Conservation (phyloP, 164 flowering plant genomes). For the Kalanchoe fedtschenkoi region DNA sequence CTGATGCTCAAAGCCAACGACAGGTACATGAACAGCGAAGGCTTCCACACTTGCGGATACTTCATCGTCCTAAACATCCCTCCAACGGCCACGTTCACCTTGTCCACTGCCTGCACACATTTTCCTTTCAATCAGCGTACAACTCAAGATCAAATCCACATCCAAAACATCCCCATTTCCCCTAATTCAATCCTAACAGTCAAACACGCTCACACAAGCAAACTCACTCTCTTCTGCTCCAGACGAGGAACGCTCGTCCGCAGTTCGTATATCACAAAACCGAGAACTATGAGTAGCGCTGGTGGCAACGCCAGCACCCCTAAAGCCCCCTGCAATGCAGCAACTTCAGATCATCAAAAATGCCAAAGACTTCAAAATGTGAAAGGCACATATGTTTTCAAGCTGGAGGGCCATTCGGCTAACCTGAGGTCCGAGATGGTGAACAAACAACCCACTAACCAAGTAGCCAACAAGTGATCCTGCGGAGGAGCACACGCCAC, state of each 20-base stretch:
- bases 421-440: constrained; percentile 65
- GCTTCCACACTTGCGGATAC: constrained; percentile 66
- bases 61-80: constrained; percentile 45
- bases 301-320: constrained; percentile 48
- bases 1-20: constrained; percentile 56
- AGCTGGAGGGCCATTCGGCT: background rate
- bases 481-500: constrained; percentile 45
- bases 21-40: constrained; percentile 57
- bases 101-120: constrained; percentile 23
- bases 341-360: background rate
- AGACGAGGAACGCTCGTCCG: constrained; percentile 6
- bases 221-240: constrained; percentile 29
- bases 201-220: background rate
- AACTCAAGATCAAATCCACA: constrained; percentile 16
- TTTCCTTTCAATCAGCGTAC: background rate
- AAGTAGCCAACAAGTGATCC: constrained; percentile 66
- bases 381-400: background rate
- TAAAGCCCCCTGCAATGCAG: constrained; percentile 41
- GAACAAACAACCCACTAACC: constrained; percentile 55
- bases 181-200: background rate
- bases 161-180: too few species aligned
- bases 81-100: constrained; percentile 27
- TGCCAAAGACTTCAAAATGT: too few species aligned
- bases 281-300: constrained; percentile 30
- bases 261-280: constrained; percentile 45